Evolutionary conservation across 176 grass and related monocot genomes (phyloP), one percentile per base, ranked within the genome.

Genomic region (Luzula sylvatica): DNA sequence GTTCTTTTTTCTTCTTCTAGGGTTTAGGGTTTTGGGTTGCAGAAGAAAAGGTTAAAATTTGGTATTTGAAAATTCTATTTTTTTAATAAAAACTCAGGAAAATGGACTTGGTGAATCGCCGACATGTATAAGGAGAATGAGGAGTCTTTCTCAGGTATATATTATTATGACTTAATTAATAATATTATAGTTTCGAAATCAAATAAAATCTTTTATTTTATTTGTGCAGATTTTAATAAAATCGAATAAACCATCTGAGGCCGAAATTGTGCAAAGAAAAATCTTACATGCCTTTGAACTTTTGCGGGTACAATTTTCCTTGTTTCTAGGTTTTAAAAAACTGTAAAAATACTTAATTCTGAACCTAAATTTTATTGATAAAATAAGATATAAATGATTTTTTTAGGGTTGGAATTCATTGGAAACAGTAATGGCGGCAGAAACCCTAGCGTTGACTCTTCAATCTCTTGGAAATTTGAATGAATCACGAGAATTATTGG

Each of bases 211-310:
- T 35, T 23, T 53, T 53, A 25, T 44, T 46, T 21, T 49, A 3
- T 52, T 65, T 38, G 58, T 72, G 11, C 46, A 95, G 89, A 79
- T 82, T 67, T 78, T 88, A 64, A 11, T 76, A 16, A 85, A 65
- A 53, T 88, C 71, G 45, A 75, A 79, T 50, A 77, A 39, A 49
- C 26, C 83, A 11, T 56, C 23, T 76, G 83, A 95, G 70, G 83
- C 83, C 67, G 90, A 88, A 88, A 88, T 52, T 65, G 59, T 71
- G 69, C 84, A 88, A 66, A 88, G 90, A 71, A 95, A 88, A 76
- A 82, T 95, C 61, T 79, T 88, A 53, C 84, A 88, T 64, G 52
- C 60, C 38, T 42, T 88, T 40, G 84, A 95, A 71, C 66, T 95
- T 73, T 86, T 67, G 46, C 81, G 85, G 84, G 90, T 65, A 51